Conservation (phyloP, 139 green algal genomes). For the Pseudopediastrum boryanum region DNA sequence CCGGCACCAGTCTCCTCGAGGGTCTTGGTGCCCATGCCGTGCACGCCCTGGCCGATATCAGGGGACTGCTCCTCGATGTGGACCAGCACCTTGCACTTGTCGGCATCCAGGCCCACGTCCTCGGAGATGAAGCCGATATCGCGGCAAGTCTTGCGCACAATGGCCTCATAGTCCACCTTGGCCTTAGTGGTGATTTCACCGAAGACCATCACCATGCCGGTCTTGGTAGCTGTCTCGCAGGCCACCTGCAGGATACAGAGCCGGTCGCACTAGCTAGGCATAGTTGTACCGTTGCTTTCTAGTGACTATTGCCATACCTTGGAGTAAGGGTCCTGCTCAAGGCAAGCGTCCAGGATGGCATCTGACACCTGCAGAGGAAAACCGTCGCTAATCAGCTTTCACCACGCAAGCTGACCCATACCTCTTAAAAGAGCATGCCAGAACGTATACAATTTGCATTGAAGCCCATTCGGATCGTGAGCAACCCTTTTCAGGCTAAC, state of each 20-base stretch:
- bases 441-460: no score
- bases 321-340: slow-evolving; percentile 94
- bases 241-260: slow-evolving; percentile 68
- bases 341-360: slow-evolving; percentile 96
- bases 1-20: slow-evolving; percentile 98
- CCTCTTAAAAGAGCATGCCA: no score
- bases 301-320: slow-evolving; percentile 75
- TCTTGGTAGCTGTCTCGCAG: slow-evolving; percentile 99
- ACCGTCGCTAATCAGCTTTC: no score
- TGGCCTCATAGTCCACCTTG: slow-evolving; percentile 99
- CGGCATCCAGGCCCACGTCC: slow-evolving; percentile 93
- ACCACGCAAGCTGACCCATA: no score
- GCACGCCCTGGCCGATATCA: slow-evolving; percentile 98
- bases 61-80: slow-evolving; percentile 99
- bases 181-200: slow-evolving; percentile 99
- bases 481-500: no score
- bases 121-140: slow-evolving; percentile 96
- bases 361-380: slow-evolving; percentile 89
- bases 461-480: no score
- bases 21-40: slow-evolving; percentile 99
- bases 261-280: neutral
- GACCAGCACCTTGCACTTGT: slow-evolving; percentile 99
- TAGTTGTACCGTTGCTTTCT: neutral
- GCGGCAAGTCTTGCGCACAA: slow-evolving; percentile 72
- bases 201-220: slow-evolving; percentile 99